phyloP scores from a whole-genome alignment of 2,329 filamentous ascomycete species.

The Apiospora pterosperma region DNA sequence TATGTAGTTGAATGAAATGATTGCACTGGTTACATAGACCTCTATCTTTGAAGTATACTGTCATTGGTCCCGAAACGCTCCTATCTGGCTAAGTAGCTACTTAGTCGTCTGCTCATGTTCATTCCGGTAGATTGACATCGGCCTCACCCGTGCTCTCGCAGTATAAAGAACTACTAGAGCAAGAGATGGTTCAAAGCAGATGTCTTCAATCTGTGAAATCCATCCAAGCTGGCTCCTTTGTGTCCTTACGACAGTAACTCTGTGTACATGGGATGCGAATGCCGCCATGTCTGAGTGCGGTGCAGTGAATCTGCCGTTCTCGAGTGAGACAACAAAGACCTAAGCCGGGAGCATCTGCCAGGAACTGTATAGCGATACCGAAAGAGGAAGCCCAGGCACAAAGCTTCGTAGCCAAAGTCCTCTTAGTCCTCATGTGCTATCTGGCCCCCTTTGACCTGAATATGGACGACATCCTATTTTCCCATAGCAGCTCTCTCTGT shows the following conservation, averaged over 20 bases:
- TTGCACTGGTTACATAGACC: neutral
- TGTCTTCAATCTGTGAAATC: neutral
- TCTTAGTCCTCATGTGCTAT: neutral
- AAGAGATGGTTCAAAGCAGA: neutral
- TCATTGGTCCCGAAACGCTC: neutral
- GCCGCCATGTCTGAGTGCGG: neutral
- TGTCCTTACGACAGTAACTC: neutral
- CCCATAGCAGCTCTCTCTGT: neutral
- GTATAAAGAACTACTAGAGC: neutral
- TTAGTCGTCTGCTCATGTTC: neutral
- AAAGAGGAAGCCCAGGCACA: neutral
- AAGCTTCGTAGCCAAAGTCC: neutral
- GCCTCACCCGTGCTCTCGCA: neutral
- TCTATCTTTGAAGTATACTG: neutral
- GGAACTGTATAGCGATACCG: neutral
- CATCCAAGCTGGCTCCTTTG: neutral
- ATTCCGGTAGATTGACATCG: neutral
- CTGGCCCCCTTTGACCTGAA: neutral
- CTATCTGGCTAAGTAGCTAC: neutral
- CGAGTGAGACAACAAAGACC: conserved; percentile 2
- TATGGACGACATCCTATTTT: neutral
- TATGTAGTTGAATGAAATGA: neutral
- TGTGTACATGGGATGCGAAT: neutral
- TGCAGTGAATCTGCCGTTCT: neutral
- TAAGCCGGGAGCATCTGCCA: neutral